Base-by-base conservation (phyloP, 805 yeast genomes). In the Brettanomyces sp. region DNA sequence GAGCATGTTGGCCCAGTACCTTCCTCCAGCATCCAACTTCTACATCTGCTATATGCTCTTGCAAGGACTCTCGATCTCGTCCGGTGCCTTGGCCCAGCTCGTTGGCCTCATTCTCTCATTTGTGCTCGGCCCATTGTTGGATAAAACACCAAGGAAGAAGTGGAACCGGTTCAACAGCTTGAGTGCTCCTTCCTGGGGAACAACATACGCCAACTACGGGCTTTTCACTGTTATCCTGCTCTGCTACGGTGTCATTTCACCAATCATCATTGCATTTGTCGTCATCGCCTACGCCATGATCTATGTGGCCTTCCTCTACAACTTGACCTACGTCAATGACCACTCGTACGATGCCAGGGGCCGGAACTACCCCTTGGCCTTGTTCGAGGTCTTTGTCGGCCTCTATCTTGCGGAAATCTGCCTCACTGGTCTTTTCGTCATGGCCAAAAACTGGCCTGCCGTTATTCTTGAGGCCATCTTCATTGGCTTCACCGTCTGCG, bases 11-110 rank as follows among this genome's bases (percentile, higher is more conserved):
- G 84, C 95, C 6, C 64, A 68, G 39, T 83, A 88, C 50, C 70
- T 91, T 53, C 99, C 99, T 47, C 84, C 82, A 55, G 85, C 98
- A 13, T 79, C 95, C 14, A 91, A 90, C 67, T 91, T 91, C 64
- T 91, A 86, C 72, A 83, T 91, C 53, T 70, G 84, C 23, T 91
- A 85, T 66, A 77, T 88, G 65, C 63, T 89, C 50, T 73, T 91
- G 54, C 86, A 82, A 66, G 97, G 96, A 46, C 70, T 91, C 52
- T 68, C 89, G 3, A 68, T 82, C 43, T 79, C 95, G 35, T 79
- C 90, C n/a, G 87, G 86, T 50, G 68, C 80, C 33, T 64, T 93
- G 44, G 73, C 86, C 48, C 96, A 88, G 66, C 63, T 87, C 46
- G 89, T 82, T 37, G 76, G 80, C 3, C 70, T 93, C 56, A 72